A percentile compares a stretch with the other conserved stretches of the same genome.
Evolutionary conservation across 352 stramenopile species (phyloP).

Genomic region (Globisporangium echinulatum): DNA sequence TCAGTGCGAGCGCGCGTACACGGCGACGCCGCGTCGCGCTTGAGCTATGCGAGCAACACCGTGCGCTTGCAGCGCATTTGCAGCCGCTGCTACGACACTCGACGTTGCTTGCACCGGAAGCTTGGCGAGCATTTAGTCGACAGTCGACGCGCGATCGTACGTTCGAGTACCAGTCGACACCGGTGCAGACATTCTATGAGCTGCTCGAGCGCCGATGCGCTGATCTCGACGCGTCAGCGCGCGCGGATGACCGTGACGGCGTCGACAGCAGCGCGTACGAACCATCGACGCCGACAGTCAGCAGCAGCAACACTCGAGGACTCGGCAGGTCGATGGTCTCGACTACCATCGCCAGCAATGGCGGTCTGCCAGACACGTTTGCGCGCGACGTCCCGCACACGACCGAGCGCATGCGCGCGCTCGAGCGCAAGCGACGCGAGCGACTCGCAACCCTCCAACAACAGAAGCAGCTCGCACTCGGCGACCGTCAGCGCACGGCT

Average conservation of each 20-base stretch:
- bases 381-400: conserved; percentile 27
- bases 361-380: not conserved
- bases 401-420: conserved; percentile 39
- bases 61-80: conserved; percentile 20
- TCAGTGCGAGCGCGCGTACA: conserved; percentile 20
- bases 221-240: not conserved
- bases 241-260: not conserved
- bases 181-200: conserved; percentile 36
- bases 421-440: conserved; percentile 54
- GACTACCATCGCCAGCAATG: not conserved
- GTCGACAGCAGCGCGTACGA: not conserved
- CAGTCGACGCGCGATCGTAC: not conserved
- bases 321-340: too few relatives aligned
- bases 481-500: conserved; percentile 42
- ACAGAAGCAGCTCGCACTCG: conserved; percentile 53
- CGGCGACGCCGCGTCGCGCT: conserved; percentile 22
- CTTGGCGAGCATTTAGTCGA: not conserved
- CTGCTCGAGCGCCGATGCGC: conserved; percentile 24
- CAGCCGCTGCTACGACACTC: conserved; percentile 17
- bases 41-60: conserved; percentile 36
- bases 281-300: not conserved
- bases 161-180: conserved; percentile 9
- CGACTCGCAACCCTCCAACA: conserved; percentile 36
- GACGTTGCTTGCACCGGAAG: conserved; percentile 1
- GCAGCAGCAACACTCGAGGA: too few relatives aligned